Percentiles rank a stretch among this genome's conserved stretches.
These are phyloP conservation scores for Phlyctochytrium bullatum DNA, from an alignment of 192 early-diverging fungal genomes.

Conservation along the genomic window DNA sequence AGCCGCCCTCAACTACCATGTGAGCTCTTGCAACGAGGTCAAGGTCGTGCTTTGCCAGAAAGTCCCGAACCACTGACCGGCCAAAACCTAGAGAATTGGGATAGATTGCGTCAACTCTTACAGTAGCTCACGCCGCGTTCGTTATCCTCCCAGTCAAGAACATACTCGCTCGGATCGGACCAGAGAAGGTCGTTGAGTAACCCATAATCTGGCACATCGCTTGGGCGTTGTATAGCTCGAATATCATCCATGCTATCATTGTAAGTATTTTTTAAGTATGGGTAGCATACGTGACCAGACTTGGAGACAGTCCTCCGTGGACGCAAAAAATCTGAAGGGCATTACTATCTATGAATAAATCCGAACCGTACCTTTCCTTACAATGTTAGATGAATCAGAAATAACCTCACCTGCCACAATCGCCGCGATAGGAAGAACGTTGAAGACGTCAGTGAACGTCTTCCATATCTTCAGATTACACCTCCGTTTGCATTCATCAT, in stretches of 20 bases:
- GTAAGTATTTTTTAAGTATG: neutral
- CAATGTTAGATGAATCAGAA: neutral
- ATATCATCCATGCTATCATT: constrained; percentile 80
- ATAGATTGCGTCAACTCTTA: constrained; percentile 13
- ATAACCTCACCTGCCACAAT: constrained; percentile 75
- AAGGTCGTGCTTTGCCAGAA: constrained; percentile 81
- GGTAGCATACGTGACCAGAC: constrained; percentile 42
- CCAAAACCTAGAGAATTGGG: constrained; percentile 61
- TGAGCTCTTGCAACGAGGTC: constrained; percentile 86
- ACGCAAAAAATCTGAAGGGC: constrained; percentile 79
- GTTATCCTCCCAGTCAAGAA: constrained; percentile 85
- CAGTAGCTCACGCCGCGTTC: constrained; percentile 95
- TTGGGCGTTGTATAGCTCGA: constrained; percentile 71
- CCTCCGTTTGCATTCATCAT: constrained; percentile 94
- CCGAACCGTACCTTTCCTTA: neutral
- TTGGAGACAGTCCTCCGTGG: constrained; percentile 87
- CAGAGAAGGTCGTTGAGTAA: constrained; percentile 87
- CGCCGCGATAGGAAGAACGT: constrained; percentile 86
- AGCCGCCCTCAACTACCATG: constrained; percentile 89
- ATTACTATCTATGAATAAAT: neutral
- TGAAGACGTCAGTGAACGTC: constrained; percentile 91
- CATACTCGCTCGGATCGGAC: constrained; percentile 86
- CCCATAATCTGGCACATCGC: constrained; percentile 90
- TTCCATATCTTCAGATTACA: constrained; percentile 87
- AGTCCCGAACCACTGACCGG: constrained; percentile 76